Conservation (phyloP, 305 asterid genomes). For the Andrographis paniculata region DNA sequence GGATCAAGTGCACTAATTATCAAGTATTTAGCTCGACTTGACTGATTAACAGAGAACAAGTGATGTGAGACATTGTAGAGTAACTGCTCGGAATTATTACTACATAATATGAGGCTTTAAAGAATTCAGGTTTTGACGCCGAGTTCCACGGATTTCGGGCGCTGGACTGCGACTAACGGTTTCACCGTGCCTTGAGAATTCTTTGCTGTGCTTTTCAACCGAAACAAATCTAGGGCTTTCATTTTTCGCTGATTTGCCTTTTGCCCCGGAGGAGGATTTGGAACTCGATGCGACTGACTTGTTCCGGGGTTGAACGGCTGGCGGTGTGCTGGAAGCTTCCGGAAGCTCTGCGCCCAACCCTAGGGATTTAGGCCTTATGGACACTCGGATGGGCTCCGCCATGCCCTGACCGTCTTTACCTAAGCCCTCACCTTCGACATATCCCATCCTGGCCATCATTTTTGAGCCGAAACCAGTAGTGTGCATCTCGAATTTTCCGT, state of each 20-base stretch:
- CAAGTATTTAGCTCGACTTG: no score
- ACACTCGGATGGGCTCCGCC: constrained; percentile 69
- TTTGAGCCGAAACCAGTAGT: constrained; percentile 96
- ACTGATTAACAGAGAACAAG: no score
- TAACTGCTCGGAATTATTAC: no score
- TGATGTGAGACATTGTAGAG: no score
- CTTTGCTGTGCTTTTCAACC: constrained; percentile 86
- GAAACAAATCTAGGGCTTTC: constrained; percentile 40
- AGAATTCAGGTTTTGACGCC: constrained; percentile 42
- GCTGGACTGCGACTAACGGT: constrained; percentile 64
- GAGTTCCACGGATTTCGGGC: constrained; percentile 68
- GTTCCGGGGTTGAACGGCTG: constrained; percentile 21
- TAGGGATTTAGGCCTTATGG: constrained; percentile 79
- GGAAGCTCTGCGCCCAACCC: constrained; percentile 79
- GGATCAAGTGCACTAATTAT: no score
- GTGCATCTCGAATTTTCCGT: constrained; percentile 81
- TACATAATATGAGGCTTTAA: no score
- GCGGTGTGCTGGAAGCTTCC: constrained; percentile 31
- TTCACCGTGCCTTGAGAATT: constrained; percentile 72
- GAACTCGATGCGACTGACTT: constrained; percentile 16
- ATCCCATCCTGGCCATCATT: constrained; percentile 98
- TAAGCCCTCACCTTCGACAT: constrained; percentile 68
- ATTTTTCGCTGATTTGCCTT: constrained; percentile 24
- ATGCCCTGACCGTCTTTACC: constrained; percentile 89
- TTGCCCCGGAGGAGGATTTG: constrained; percentile 20